These are phyloP conservation scores for Neoarthrinium moseri DNA, from an alignment of 2,329 filamentous ascomycete genomes.

Conservation along the genomic window DNA sequence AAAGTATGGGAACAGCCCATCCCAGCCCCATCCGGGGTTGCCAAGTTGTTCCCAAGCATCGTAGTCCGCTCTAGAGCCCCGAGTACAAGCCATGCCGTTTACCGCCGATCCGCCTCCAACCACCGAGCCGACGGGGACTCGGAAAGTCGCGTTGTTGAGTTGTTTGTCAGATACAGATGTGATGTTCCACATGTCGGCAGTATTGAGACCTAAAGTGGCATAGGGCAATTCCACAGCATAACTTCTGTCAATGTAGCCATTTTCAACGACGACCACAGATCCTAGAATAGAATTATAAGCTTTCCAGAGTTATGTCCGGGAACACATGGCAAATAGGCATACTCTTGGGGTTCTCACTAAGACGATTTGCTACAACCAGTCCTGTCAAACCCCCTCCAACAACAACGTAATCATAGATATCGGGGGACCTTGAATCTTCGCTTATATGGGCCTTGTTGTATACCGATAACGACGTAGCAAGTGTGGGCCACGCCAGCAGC, in stretches of 20 bases:
- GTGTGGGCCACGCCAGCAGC: no score
- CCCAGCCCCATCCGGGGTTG: conserved; percentile 36
- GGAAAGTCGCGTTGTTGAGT: not conserved
- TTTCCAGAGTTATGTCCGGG: no score
- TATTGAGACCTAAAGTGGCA: conserved; percentile 6
- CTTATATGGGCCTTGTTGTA: no score
- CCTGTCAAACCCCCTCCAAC: conserved; percentile 15
- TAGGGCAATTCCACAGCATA: conserved; percentile 7
- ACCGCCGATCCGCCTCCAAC: conserved; percentile 14
- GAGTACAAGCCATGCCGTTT: conserved; percentile 27
- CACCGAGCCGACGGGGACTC: conserved; percentile 6
- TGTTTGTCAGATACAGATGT: conserved; percentile 4
- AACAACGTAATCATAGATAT: conserved; percentile 13
- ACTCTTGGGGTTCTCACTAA: conserved; percentile 13
- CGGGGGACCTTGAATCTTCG: not conserved
- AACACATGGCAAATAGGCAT: no score
- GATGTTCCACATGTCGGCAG: conserved; percentile 7
- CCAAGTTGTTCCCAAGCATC: conserved; percentile 36
- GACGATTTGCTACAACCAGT: conserved; percentile 13
- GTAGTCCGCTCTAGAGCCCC: conserved; percentile 24
- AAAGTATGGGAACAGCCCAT: conserved; percentile 28
- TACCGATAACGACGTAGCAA: no score
- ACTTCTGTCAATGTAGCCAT: conserved; percentile 9
- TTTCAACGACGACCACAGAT: conserved; percentile 11
- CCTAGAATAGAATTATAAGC: not conserved